Conservation (phyloP, 148 eudicot species). For the Bassia scoparia region DNA sequence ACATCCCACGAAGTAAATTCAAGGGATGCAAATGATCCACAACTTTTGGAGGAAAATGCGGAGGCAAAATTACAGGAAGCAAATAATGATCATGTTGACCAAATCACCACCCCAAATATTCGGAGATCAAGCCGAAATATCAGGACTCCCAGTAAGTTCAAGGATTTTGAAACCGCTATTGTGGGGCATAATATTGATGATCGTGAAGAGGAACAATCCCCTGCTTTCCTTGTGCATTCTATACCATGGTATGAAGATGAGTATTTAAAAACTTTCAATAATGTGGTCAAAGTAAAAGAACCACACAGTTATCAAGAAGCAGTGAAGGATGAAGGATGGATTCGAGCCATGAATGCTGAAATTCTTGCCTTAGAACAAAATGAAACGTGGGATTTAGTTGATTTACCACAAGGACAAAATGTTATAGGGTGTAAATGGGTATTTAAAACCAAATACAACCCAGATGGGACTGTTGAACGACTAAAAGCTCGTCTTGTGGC, state of each 20-base stretch:
- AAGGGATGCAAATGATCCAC: too few relatives aligned
- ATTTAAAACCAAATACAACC: background rate
- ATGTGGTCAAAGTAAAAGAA: background rate
- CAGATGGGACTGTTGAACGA: background rate
- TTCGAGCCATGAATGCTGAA: background rate
- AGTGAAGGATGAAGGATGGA: background rate
- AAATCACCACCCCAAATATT: too few relatives aligned
- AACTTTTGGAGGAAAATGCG: too few relatives aligned
- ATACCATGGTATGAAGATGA: background rate
- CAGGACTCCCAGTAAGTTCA: too few relatives aligned
- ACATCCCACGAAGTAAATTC: too few relatives aligned
- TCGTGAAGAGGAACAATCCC: background rate
- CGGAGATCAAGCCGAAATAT: too few relatives aligned
- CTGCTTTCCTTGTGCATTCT: background rate
- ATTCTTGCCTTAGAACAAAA: background rate
- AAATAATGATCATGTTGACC: too few relatives aligned
- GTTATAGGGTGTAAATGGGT: background rate
- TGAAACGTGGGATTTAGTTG: background rate
- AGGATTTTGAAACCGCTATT: too few relatives aligned
- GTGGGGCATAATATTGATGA: too few relatives aligned
- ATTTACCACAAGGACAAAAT: background rate
- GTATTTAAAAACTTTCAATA: background rate
- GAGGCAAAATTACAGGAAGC: too few relatives aligned
- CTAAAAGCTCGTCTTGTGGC: background rate
- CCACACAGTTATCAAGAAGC: background rate